Conservation (phyloP, 179 eudicot species). For the Kewa caespitosa region DNA sequence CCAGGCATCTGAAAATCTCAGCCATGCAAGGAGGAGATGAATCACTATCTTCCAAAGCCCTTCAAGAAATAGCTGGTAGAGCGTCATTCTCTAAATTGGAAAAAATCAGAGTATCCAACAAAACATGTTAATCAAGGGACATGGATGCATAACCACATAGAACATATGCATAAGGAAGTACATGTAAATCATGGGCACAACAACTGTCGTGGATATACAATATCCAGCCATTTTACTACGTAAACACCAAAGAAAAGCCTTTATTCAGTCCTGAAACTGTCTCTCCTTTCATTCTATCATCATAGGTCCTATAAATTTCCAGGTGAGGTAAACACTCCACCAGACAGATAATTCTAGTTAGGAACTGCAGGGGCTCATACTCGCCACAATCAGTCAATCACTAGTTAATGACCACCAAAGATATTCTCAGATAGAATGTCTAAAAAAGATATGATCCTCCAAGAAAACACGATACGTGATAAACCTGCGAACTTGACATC, state of each 20-base stretch:
- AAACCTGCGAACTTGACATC: no score
- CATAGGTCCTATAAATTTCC: neutral
- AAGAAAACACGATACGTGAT: no score
- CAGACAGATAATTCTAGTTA: neutral
- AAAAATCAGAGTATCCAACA: conserved; percentile 1
- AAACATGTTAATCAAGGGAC: neutral
- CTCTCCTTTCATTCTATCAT: neutral
- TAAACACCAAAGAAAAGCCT: neutral
- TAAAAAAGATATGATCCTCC: no score
- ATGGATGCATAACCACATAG: neutral
- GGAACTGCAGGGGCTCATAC: no score
- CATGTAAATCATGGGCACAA: neutral
- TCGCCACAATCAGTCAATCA: no score
- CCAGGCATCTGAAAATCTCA: conserved; percentile 84
- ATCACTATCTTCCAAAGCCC: conserved; percentile 84
- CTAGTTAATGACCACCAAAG: no score
- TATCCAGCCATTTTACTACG: neutral
- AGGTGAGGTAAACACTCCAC: neutral
- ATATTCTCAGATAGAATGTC: no score
- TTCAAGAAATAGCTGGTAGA: conserved; percentile 40
- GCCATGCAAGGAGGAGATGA: conserved; percentile 90
- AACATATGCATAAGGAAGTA: neutral
- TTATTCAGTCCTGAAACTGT: neutral
- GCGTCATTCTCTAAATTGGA: conserved; percentile 24
- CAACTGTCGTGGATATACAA: neutral